phyloP scores from a whole-genome alignment of 345 rosid genomes.

The Arabidopsis arenosa region DNA sequence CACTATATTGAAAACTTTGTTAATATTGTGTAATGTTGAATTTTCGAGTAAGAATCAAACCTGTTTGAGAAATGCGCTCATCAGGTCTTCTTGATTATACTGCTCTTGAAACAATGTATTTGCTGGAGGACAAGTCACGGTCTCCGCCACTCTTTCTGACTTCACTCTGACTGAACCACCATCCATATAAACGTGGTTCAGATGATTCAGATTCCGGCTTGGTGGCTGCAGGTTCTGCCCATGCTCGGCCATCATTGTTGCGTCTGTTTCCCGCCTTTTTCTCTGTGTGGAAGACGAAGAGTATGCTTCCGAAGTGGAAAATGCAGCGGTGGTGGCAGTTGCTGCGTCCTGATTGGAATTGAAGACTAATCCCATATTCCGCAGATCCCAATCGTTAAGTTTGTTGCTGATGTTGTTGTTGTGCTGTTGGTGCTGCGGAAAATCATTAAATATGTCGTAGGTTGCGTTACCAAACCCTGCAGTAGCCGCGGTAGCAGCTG shows the following conservation, averaged over 20 bases:
- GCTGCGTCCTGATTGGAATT: slow-evolving; percentile 57
- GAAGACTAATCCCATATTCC: slow-evolving; percentile 61
- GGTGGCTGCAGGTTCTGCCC: slow-evolving; percentile 26
- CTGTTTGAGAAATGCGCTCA: slow-evolving; percentile 85
- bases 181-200: slow-evolving; percentile 37
- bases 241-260: slow-evolving; percentile 27
- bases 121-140: slow-evolving; percentile 43
- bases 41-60: slow-evolving; percentile 42
- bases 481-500: slow-evolving; percentile 22
- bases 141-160: slow-evolving; percentile 65
- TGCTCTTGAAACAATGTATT: slow-evolving; percentile 59
- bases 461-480: slow-evolving; percentile 54
- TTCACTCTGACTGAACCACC: slow-evolving; percentile 59
- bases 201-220: slow-evolving; percentile 12
- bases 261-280: slow-evolving; percentile 51
- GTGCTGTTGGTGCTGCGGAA: slow-evolving; percentile 56
- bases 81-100: slow-evolving; percentile 84
- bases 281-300: slow-evolving; percentile 49
- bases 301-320: slow-evolving; percentile 53
- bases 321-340: slow-evolving; percentile 46
- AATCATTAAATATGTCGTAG: slow-evolving; percentile 63
- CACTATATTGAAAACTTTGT: background rate
- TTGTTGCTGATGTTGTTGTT: slow-evolving; percentile 40
- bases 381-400: slow-evolving; percentile 71
- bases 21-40: background rate